phyloP scores from a whole-genome alignment of 257 asterid species.

The Cruciata laevipes region DNA sequence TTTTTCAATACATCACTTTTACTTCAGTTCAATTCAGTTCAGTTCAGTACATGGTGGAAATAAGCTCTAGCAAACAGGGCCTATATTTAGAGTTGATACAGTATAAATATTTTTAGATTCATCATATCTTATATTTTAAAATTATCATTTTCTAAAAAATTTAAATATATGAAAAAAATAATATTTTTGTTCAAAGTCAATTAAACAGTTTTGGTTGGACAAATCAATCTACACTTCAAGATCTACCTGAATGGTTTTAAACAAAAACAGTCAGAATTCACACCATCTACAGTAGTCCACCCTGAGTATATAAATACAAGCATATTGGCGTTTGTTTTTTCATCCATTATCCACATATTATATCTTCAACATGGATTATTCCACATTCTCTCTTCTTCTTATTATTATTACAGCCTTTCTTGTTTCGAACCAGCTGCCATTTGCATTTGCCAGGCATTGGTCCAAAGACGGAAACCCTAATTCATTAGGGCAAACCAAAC shows the following conservation, averaged over 20 bases:
- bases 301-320: slow-evolving; percentile 44
- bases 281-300: slow-evolving; percentile 22
- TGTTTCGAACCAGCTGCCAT: slow-evolving; percentile 22
- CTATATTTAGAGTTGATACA: no score
- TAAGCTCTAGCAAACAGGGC: no score
- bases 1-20: no score
- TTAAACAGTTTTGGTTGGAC: no score
- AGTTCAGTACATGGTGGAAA: no score
- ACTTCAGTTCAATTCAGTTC: no score
- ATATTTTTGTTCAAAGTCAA: no score
- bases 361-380: slow-evolving; percentile 27
- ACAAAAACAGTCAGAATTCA: slow-evolving; percentile 16
- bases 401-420: slow-evolving; percentile 23
- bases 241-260: neutral
- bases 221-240: no score
- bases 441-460: slow-evolving; percentile 38
- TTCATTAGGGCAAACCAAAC: slow-evolving; percentile 17
- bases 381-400: slow-evolving; percentile 28
- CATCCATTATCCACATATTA: slow-evolving; percentile 8
- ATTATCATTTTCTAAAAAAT: no score
- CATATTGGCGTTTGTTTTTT: slow-evolving; percentile 20
- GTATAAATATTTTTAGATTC: no score
- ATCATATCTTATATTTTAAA: no score
- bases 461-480: slow-evolving; percentile 28
- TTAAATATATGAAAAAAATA: no score